These are phyloP conservation scores for Zygoascus ofunaensis DNA, from an alignment of 805 yeast genomes.

Conservation along the genomic window DNA sequence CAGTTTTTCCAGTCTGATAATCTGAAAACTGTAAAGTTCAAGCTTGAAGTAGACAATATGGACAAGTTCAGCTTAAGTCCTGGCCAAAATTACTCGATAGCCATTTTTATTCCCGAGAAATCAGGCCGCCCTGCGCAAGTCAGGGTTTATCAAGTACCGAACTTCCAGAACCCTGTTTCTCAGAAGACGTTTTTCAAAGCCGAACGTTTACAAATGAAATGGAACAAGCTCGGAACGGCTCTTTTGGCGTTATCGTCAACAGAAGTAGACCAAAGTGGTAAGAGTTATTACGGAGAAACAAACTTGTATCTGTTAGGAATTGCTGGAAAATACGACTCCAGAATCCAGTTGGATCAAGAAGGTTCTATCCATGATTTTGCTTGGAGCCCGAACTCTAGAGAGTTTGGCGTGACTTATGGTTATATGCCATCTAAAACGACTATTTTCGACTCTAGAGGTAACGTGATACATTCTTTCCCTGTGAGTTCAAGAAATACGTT, in stretches of 20 bases:
- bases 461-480: constrained; percentile 71
- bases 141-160: constrained; percentile 71
- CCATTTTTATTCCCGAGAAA: constrained; percentile 81
- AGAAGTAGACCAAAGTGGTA: constrained; percentile 88
- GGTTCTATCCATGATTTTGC: constrained; percentile 97
- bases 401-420: constrained; percentile 95
- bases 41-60: constrained; percentile 46
- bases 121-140: constrained; percentile 85
- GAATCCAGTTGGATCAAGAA: constrained; percentile 79
- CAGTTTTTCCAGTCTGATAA: constrained; percentile 52
- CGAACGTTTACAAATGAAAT: constrained; percentile 80
- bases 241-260: constrained; percentile 87
- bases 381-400: constrained; percentile 95
- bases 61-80: constrained; percentile 67
- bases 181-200: constrained; percentile 91
- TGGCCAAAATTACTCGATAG: constrained; percentile 82
- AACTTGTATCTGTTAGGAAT: constrained; percentile 84
- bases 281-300: constrained; percentile 95
- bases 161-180: constrained; percentile 68
- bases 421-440: constrained; percentile 96
- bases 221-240: constrained; percentile 95
- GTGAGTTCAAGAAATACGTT: constrained; percentile 85
- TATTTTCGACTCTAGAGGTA: constrained; percentile 90
- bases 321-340: constrained; percentile 83
- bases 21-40: constrained; percentile 42